Evolutionary conservation across 2,329 filamentous ascomycete genomes (phyloP), one percentile per base, ranked within the genome.

Genomic region (Diaporthe ilicicola): DNA sequence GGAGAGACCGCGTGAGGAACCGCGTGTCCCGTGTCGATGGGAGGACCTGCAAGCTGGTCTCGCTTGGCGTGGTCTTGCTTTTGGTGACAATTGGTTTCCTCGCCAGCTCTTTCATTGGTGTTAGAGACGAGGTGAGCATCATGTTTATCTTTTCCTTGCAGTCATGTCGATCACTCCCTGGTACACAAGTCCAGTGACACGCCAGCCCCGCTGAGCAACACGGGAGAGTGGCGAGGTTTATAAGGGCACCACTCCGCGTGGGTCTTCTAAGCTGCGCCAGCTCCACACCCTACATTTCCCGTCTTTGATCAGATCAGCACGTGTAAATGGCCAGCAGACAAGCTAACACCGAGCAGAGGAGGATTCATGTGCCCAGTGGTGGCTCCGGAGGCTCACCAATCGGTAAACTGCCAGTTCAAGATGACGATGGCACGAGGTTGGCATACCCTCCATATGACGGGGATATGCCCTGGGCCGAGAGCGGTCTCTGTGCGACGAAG

Each of bases 21-120:
- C 74, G 76, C 50, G 59, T 79, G 66, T 75, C 76, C 37, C 71
- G 69, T 17, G 54, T 66, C 62, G 74, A 74, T 39, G 77, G 78
- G 77, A 71, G 78, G 53, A 77, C 70, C 34, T 79, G 78, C 74
- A 79, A 74, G 71, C 72, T 75, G 29, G 54, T 74, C 1, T 22
- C 80, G 46, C 59, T 82, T 27, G 76, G 72, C 8, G 12, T 81
- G 22, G 72, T 80, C 10, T 67, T 82, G 42, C 68, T 82, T 24
- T 66, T 79, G 17, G 70, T 81, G 7, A 76, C 78, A 0, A 37
- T 77, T 19, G 78, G 78, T 7, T 77, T 83, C 51, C 68, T 82
- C 27, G 74, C 73, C 22, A 78, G 74, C 67, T 75, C 77, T 32
- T 71, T 80, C 51, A 73, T 48, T 32, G 74, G 74, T n/a, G 51